Evolutionary conservation across 2,329 filamentous ascomycete genomes (phyloP).

Genomic region (Rachicladosporium sp.): DNA sequence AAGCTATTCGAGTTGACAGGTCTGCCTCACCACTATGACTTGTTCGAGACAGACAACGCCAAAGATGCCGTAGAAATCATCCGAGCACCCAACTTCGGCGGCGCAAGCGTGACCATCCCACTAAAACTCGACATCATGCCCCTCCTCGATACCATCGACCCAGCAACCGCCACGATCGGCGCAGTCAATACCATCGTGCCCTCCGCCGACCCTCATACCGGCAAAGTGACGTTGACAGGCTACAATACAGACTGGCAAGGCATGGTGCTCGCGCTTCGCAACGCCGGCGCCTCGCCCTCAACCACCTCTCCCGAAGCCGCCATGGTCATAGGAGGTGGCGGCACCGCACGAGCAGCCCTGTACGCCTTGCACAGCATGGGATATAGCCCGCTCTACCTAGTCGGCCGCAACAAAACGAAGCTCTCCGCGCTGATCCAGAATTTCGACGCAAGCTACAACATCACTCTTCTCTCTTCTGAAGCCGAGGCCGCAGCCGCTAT

Average conservation of each 20-base stretch:
- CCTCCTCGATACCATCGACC: conserved; percentile 66
- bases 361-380: conserved; percentile 76
- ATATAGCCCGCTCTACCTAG: conserved; percentile 74
- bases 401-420: conserved; percentile 63
- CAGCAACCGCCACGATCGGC: conserved; percentile 70
- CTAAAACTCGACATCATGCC: conserved; percentile 81
- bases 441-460: conserved; percentile 63
- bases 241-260: conserved; percentile 95
- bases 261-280: conserved; percentile 68
- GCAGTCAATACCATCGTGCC: conserved; percentile 84
- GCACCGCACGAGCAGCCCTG: conserved; percentile 82
- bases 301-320: conserved; percentile 39
- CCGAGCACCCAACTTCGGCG: conserved; percentile 64
- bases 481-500: conserved; percentile 37
- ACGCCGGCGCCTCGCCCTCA: conserved; percentile 43
- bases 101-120: conserved; percentile 90
- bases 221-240: conserved; percentile 47
- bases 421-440: conserved; percentile 53
- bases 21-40: conserved; percentile 70
- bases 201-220: too few relatives aligned
- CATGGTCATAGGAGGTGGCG: conserved; percentile 81
- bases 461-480: conserved; percentile 47
- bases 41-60: conserved; percentile 59
- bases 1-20: conserved; percentile 63
- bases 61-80: conserved; percentile 54